Evolutionary conservation across 176 grass and related monocot species (phyloP).

Genomic region (Oryza meyeriana): DNA sequence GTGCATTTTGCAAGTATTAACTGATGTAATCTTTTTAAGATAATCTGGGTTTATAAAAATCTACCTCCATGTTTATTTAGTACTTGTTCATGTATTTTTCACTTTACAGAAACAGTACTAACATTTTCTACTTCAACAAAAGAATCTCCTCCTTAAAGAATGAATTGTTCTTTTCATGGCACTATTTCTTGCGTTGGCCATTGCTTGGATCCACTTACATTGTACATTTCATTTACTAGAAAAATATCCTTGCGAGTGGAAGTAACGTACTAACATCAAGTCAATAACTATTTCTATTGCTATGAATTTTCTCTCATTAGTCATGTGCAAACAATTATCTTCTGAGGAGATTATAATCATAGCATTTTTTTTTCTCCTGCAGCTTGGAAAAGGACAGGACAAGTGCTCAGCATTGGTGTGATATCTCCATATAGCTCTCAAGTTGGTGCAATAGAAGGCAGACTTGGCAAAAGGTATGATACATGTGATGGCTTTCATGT

Average conservation of each 20-base stretch:
- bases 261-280: background rate
- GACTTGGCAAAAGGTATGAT: slow-evolving; percentile 49
- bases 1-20: no score
- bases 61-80: no score
- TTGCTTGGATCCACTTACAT: background rate
- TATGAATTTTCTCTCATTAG: background rate
- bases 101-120: no score
- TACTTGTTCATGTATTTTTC: no score
- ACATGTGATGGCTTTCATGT: slow-evolving; percentile 47
- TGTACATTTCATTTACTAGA: background rate
- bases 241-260: background rate
- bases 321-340: background rate
- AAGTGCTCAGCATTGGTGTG: slow-evolving; percentile 55
- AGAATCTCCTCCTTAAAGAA: no score
- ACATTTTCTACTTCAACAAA: no score
- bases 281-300: background rate
- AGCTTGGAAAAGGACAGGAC: slow-evolving; percentile 42
- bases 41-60: no score
- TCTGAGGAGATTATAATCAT: background rate
- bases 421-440: slow-evolving; percentile 76
- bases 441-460: slow-evolving; percentile 52
- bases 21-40: no score
- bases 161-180: no score
- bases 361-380: background rate
- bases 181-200: background rate